phyloP scores from a whole-genome alignment of 2,329 filamentous ascomycete genomes.

The Cytospora piceae region DNA sequence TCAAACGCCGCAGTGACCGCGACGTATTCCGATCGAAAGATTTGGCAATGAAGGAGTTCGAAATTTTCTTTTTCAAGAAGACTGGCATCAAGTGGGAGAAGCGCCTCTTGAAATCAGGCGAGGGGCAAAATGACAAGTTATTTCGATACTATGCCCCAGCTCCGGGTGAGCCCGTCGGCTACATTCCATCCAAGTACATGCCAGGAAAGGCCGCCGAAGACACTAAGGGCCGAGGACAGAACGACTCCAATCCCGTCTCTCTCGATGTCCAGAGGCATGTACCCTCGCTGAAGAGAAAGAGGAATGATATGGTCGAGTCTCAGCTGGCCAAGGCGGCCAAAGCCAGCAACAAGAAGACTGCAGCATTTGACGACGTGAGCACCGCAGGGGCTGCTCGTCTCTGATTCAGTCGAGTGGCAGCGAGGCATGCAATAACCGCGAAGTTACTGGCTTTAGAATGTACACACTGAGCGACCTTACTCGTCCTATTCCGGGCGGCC shows the following conservation, averaged over 20 bases:
- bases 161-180: conserved; percentile 1
- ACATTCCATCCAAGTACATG: not conserved
- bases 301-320: not conserved
- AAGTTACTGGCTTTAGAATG: not conserved
- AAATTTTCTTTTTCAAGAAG: conserved; percentile 59
- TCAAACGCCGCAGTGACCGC: conserved; percentile 46
- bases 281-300: conserved; percentile 10
- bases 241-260: not conserved
- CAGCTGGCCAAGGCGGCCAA: not conserved
- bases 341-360: not conserved
- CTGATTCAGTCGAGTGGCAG: not conserved
- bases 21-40: conserved; percentile 44
- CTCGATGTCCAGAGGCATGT: not conserved
- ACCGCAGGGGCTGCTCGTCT: not conserved
- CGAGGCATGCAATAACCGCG: not conserved
- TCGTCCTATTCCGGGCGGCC: not conserved
- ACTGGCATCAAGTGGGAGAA: conserved; percentile 65
- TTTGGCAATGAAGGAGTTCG: conserved; percentile 55
- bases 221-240: not conserved
- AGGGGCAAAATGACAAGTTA: not conserved
- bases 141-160: not conserved
- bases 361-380: not conserved
- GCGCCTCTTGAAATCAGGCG: conserved; percentile 44
- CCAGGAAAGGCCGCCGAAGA: not conserved
- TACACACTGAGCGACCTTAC: not conserved